Evolutionary conservation across 768 basidiomycete genomes (phyloP), one percentile per base, ranked within the genome.

Genomic region (Lentinula detonsa): DNA sequence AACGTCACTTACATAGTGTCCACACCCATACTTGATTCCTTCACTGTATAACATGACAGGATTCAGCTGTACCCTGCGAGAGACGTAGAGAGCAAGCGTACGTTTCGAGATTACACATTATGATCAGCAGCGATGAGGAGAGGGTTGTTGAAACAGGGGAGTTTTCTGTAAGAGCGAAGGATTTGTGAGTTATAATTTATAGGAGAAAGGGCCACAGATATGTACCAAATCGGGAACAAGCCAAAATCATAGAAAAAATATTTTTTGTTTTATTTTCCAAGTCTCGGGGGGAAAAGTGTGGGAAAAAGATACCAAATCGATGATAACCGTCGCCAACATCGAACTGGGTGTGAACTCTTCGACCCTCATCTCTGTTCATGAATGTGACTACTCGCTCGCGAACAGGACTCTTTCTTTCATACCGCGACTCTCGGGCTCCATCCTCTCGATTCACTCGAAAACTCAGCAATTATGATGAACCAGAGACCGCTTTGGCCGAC

Each of bases 371-470:
- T 60, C 57, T 57, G 57, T 43, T 53, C 60, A 65, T 66, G 60
- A 62, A 66, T 33, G 70, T 72, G 34, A 83, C 85, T 43, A 93
- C 90, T 39, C 88, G 96, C 66, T 94, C 92, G 1, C 75, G 96
- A 51, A 98, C 96, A 2, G 84, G 93, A 58, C 84, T 98, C 67
- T 98, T 98, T 74, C 88, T 95, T 62, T 96, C 95, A 5, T 94
- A 91, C 74, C 84, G 96, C 62, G 91, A 95, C 75, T 92, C 93
- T 4, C 79, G 79, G 49, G 78, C 82, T 23, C 77, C 74, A 15
- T 70, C 75, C 0, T 70, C 71, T 16, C 74, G 81, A 56, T 75
- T 75, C 43, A 76, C 81, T 5, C 75, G 76, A 52, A 65, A 74
- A 13, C 70, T 65, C n/a, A 71, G 72, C 62, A 65, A 72, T 61